Base-by-base conservation (phyloP, 257 asterid species). In the Euphrasia confusa region DNA sequence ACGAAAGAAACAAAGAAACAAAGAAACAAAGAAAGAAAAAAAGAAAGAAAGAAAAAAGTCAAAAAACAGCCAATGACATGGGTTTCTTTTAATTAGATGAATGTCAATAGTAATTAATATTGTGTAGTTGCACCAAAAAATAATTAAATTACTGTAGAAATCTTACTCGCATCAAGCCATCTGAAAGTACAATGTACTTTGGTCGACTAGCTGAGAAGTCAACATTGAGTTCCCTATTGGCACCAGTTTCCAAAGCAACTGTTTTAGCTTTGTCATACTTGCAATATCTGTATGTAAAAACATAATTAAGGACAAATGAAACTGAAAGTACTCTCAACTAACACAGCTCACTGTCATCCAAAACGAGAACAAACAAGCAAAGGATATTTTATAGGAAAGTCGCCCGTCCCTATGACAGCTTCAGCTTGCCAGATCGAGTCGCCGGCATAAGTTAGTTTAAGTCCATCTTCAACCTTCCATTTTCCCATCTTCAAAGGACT, bases 361-460 rank as follows among this genome's bases (percentile, higher is more conserved):
- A 14, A 14, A 5, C 40, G 33, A 54, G 65, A 28, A 65, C 40
- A 59, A 44, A 10, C 44, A 33, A 15, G 4, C 32, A 10, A 82
- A 84, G 99, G 99, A 89, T 93, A 93, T 93, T 82, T 81, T 68
- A 93, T 49, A 65, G 99, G 99, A 52, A 93, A 87, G 65, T 89
- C 97, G 32, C 81, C 85, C 73, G 76, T 89, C 64, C 70, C 83
- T 79, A 93, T 66, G 58, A 70, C 74, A 57, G 85, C 64, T 71
- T 85, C 93, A 69, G 84, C 95, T 73, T 75, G 81, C 97, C 97
- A 93, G 68, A 85, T 45, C 13, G 95, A 84, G 65, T 89, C 95
- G 30, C 94, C 96, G 14, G 79, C 82, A 70, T 89, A 87, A 44
- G 32, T 71, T 58, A 93, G 99, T 71, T 80, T 79, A 15, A 86